These are phyloP conservation scores for Dactylella cylindrospora DNA, from an alignment of 2,329 filamentous ascomycete genomes.

Conservation along the genomic window DNA sequence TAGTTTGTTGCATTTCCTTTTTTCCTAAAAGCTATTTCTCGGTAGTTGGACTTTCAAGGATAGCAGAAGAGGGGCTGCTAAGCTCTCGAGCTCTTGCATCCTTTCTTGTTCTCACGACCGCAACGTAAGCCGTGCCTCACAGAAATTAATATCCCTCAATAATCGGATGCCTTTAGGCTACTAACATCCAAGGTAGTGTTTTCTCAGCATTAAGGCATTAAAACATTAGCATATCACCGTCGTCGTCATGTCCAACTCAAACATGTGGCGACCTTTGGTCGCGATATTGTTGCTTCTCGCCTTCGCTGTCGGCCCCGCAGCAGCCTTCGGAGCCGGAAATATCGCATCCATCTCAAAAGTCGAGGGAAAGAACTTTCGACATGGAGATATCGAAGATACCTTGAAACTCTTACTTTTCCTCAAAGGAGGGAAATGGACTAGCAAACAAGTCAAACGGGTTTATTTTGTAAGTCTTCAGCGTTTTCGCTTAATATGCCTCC, in stretches of 20 bases:
- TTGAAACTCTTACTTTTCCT: constrained; percentile 75
- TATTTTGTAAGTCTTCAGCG: constrained; percentile 52
- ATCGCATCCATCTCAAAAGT: constrained; percentile 62
- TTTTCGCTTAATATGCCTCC: neutral
- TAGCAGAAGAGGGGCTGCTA: too few species aligned
- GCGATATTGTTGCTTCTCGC: constrained; percentile 58
- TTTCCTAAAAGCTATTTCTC: too few species aligned
- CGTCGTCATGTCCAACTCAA: constrained; percentile 17
- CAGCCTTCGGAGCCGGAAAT: constrained; percentile 70
- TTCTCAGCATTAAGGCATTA: too few species aligned
- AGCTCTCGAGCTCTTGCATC: too few species aligned
- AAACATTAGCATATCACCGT: too few species aligned
- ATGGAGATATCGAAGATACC: constrained; percentile 68
- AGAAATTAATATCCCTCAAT: too few species aligned
- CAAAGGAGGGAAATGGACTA: constrained; percentile 80
- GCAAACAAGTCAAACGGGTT: constrained; percentile 72
- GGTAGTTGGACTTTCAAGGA: too few species aligned
- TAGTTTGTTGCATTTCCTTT: too few species aligned
- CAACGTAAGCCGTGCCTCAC: too few species aligned
- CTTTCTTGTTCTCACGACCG: too few species aligned
- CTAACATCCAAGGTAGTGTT: too few species aligned
- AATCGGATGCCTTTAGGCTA: too few species aligned
- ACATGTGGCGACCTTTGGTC: constrained; percentile 29
- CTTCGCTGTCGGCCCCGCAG: constrained; percentile 55
- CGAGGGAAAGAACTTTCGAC: constrained; percentile 69